Conservation (phyloP, 1,284 basidiomycete genomes). For the Cutaneotrichosporon dermatis region DNA sequence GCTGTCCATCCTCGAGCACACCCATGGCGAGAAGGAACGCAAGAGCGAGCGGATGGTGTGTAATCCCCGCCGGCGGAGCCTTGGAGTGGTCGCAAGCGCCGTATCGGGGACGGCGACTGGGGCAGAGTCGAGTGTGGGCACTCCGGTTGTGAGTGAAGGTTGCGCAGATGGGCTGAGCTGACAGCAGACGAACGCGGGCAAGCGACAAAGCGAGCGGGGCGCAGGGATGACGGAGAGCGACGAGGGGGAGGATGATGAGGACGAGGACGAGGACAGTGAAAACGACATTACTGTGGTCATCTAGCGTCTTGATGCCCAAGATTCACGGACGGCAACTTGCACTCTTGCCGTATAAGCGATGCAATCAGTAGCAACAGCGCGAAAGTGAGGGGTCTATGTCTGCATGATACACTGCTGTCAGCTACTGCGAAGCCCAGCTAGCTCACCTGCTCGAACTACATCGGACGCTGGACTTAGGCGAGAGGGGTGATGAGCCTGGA, state of each 20-base stretch:
- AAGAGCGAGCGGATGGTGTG: not conserved
- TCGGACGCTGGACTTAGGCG: conserved; percentile 55
- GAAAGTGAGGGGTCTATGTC: conserved; percentile 9
- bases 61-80: not conserved
- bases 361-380: not conserved
- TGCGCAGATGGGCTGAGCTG: no score
- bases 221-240: not conserved
- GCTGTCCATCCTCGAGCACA: not conserved
- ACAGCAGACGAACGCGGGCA: no score
- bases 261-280: conserved; percentile 5
- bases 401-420: conserved; percentile 18
- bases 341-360: no score
- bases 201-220: no score
- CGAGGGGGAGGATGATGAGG: not conserved
- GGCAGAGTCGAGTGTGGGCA: no score
- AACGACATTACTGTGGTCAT: not conserved
- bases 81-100: not conserved
- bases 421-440: not conserved
- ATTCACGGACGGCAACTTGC: no score
- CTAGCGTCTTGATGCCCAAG: not conserved
- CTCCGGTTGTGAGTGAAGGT: not conserved
- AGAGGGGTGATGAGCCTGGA: conserved; percentile 79
- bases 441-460: conserved; percentile 1
- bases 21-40: no score
- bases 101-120: no score